These are phyloP conservation scores for Ustilago shanxiensis DNA, from an alignment of 1,284 basidiomycete species.

Conservation along the genomic window DNA sequence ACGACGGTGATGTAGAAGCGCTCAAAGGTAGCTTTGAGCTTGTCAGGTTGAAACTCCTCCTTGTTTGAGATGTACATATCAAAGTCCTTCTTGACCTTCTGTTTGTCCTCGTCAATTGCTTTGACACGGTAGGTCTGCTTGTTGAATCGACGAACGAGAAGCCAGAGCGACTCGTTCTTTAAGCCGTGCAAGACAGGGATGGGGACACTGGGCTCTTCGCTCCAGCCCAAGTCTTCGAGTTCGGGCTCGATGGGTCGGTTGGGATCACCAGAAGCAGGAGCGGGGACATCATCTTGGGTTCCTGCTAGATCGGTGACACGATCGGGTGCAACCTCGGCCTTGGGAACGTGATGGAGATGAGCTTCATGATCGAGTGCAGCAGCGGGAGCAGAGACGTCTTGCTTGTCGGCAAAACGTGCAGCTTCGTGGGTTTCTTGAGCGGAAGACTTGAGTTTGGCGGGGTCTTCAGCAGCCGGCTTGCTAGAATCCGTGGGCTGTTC, in stretches of 20 bases:
- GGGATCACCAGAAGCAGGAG: slow-evolving; percentile 45
- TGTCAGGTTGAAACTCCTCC: slow-evolving; percentile 74
- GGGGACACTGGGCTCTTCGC: slow-evolving; percentile 55
- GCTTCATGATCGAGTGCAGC: slow-evolving; percentile 48
- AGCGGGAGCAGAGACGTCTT: slow-evolving; percentile 16
- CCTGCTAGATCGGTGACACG: slow-evolving; percentile 31
- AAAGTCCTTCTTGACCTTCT: slow-evolving; percentile 58
- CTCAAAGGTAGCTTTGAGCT: slow-evolving; percentile 74
- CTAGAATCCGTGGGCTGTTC: slow-evolving; percentile 30
- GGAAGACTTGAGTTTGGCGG: slow-evolving; percentile 22
- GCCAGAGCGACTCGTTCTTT: slow-evolving; percentile 72
- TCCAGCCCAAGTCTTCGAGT: slow-evolving; percentile 61
- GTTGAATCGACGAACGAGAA: slow-evolving; percentile 72
- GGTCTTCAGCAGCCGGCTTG: slow-evolving; percentile 23
- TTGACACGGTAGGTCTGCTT: slow-evolving; percentile 72
- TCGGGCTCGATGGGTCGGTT: slow-evolving; percentile 57
- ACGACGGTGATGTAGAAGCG: slow-evolving; percentile 74
- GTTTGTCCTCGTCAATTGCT: slow-evolving; percentile 56
- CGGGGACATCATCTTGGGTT: slow-evolving; percentile 40
- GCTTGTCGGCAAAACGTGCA: slow-evolving; percentile 29
- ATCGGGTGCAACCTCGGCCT: slow-evolving; percentile 40
- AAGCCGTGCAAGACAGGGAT: slow-evolving; percentile 68
- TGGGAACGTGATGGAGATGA: slow-evolving; percentile 46
- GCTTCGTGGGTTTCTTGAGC: slow-evolving; percentile 24
- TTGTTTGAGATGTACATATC: slow-evolving; percentile 73